Base-by-base conservation (phyloP, 2,329 filamentous ascomycete species). In the Exophiala sp. region DNA sequence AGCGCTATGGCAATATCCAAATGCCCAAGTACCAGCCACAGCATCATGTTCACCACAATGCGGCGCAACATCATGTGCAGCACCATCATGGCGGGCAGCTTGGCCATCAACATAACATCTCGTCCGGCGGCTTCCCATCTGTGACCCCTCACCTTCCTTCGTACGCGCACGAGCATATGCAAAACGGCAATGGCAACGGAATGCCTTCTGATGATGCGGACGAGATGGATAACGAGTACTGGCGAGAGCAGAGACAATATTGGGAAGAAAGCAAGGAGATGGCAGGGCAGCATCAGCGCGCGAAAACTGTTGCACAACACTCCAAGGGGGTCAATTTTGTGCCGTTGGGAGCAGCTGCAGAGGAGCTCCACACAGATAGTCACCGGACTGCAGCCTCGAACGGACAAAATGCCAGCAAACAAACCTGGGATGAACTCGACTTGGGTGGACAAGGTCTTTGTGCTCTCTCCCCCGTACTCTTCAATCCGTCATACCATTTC, bases 391-490 rank as follows among this genome's bases (percentile, higher is more conserved):
- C 86, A 62, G 75, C 79, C 52, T 75, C 79, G 56, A 81, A 82
- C 62, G 60, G 67, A 35, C 65, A 63, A 21, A 35, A 29, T 7
- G 21, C 48, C 10, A 60, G 71, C 65, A 75, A 84, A 57, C 86
- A 95, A 67, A 85, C 90, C 63, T 97, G 93, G 93, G 81, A 88
- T 66, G 89, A 90, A 58, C 76, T 98, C 61, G 93, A 98, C 68
- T 84, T 97, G 66, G 93, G 90, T 61, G 93, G 93, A n/a, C 93
- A 97, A 71, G 91, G 91, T 16, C 74, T 98, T 42, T 85, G 89
- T 59, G 86, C 88, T 52, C 75, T 98, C 24, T 83, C 89, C 1
- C 73, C 80, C 7, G 80, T 85, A 38, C 75, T 98, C 24, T 97
- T 97, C 72, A 77, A 79, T 59, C 48, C 54, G 9, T 70, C 70